Base-by-base conservation (phyloP, 495 filamentous ascomycete species). In the Penicillium nucicola region DNA sequence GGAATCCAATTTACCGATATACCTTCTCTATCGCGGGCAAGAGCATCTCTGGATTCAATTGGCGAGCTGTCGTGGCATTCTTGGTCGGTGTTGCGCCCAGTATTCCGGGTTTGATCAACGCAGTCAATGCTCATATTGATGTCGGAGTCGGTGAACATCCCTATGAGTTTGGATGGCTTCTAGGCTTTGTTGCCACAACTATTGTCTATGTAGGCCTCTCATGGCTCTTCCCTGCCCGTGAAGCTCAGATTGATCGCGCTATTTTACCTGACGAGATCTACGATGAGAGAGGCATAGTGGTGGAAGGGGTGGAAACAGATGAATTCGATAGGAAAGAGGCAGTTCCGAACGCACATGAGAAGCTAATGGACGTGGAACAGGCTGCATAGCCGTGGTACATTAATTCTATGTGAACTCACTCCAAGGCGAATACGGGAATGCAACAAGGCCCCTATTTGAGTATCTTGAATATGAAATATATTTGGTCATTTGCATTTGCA, bases 31-130 rank as follows among this genome's bases (percentile, higher is more conserved):
- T 59, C 9, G 15, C 41, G 0, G 48, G 42, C 2, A 46, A 53
- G 13, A 37, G 42, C 0, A 20, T 56, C 0, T 58, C 32, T 5
- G 80, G 84, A 5, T 66, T 80, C 25, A 89, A 90, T 56, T 88
- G 81, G 82, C 79, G 84, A 12, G 86, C 85, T 0, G 55, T 81
- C 14, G 64, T 82, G 8, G 78, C 84, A 5, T 85, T 89, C 57
- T 28, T 89, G 28, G 71, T 82, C 11, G 79, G 82, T 19, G 80
- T 88, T 5, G 75, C 72, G 10, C 85, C 86, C 4, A 80, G 74
- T 48, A 58, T 88, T 0, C 86, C 86, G 0, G 81, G 81, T 12
- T 62, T 83, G 56, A 72, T 82, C 28, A 71, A 78, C 37, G 66
- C 68, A 1, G 74, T 83, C 14, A 81, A 79, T 49, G 35, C 62